Percentiles rank a stretch among this genome's conserved stretches.
Conservation (phyloP, 2,329 filamentous ascomycete genomes). For the Alternaria dauci region DNA sequence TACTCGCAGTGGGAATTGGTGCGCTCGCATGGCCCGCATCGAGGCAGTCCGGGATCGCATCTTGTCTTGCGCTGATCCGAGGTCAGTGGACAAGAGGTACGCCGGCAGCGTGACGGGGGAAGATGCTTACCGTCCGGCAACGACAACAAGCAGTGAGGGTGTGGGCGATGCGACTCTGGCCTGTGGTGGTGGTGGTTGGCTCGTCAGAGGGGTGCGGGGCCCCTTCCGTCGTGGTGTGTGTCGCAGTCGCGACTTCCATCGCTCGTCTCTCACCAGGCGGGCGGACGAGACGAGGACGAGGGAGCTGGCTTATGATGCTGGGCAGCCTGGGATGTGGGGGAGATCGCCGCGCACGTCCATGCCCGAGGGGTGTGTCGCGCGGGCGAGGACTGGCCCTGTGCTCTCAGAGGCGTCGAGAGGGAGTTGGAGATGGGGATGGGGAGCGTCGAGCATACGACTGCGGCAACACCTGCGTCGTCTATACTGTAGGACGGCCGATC, state of each 20-base stretch:
- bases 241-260: constrained; percentile 36
- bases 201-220: constrained; percentile 33
- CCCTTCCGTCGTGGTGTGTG: constrained; percentile 29
- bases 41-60: constrained; percentile 91
- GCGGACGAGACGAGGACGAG: constrained; percentile 7
- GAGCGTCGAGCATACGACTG: constrained; percentile 1
- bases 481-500: constrained; percentile 33
- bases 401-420: constrained; percentile 3
- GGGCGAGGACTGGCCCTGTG: constrained; percentile 23
- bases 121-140: constrained; percentile 72
- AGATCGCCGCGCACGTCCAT: constrained; percentile 34
- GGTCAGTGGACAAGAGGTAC: constrained; percentile 19
- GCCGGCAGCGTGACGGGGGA: background rate
- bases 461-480: constrained; percentile 9
- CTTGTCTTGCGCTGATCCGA: constrained; percentile 82
- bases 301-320: constrained; percentile 18
- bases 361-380: constrained; percentile 25
- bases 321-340: constrained; percentile 26
- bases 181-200: constrained; percentile 20
- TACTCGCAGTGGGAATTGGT: constrained; percentile 94
- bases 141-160: constrained; percentile 82
- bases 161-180: constrained; percentile 70
- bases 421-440: background rate
- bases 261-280: constrained; percentile 21
- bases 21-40: constrained; percentile 90